A percentile compares a stretch with the other conserved stretches of the same genome.
Conservation (phyloP, 2,329 filamentous ascomycete genomes). For the Neofusicoccum laricinum region DNA sequence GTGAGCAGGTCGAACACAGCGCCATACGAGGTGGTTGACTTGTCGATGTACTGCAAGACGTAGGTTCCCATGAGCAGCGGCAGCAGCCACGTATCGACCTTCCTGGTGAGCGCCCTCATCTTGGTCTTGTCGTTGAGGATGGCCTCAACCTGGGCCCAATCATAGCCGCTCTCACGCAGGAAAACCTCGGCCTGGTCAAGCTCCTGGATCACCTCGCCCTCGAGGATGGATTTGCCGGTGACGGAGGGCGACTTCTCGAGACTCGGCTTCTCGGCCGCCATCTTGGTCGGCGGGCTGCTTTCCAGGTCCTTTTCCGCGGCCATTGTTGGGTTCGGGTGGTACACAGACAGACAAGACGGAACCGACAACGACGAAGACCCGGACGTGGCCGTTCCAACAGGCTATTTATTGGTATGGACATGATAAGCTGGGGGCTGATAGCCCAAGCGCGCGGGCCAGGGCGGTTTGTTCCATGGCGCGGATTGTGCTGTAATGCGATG, state of each 20-base stretch:
- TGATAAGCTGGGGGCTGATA: slow-evolving; percentile 15
- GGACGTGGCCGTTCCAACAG: not conserved
- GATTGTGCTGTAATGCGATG: slow-evolving; percentile 2
- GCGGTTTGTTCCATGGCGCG: not conserved
- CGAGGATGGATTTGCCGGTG: slow-evolving; percentile 22
- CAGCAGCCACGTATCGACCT: slow-evolving; percentile 51
- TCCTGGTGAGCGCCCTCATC: slow-evolving; percentile 37
- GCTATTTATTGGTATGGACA: slow-evolving; percentile 11
- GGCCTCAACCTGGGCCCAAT: slow-evolving; percentile 40
- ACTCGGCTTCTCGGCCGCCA: slow-evolving; percentile 7
- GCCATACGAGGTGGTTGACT: slow-evolving; percentile 53
- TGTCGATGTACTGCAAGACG: slow-evolving; percentile 54
- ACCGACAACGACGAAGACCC: too few species aligned
- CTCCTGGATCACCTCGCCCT: slow-evolving; percentile 31
- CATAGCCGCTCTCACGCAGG: slow-evolving; percentile 48
- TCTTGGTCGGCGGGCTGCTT: not conserved
- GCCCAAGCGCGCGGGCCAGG: not conserved
- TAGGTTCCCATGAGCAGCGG: slow-evolving; percentile 53
- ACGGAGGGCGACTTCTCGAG: slow-evolving; percentile 15
- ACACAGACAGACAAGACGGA: not conserved
- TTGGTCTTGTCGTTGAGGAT: slow-evolving; percentile 43
- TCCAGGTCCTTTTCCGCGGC: slow-evolving; percentile 4
- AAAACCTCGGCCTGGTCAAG: slow-evolving; percentile 51
- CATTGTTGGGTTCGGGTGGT: not conserved
- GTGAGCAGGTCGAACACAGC: slow-evolving; percentile 56